phyloP scores from a whole-genome alignment of 177 flowering plant species.

The Vitis hybrid region DNA sequence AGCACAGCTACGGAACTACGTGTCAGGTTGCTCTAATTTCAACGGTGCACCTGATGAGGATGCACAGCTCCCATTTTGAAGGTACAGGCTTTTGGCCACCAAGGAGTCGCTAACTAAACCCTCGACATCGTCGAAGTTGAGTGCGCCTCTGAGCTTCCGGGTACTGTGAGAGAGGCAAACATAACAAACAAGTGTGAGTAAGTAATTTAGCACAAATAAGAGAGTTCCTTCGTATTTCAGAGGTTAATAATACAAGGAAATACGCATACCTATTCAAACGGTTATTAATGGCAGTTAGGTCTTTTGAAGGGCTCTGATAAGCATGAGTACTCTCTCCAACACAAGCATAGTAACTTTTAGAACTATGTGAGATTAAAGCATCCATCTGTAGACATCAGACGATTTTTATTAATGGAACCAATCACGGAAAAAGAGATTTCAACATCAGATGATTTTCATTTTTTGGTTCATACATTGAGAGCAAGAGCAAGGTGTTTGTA shows the following conservation, averaged over 20 bases:
- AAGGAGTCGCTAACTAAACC: constrained; percentile 88
- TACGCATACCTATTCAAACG: constrained; percentile 77
- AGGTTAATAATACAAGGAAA: neutral
- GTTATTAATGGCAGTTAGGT: constrained; percentile 79
- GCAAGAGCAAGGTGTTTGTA: too few species aligned
- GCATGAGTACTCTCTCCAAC: constrained; percentile 99
- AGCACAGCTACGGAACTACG: constrained; percentile 15
- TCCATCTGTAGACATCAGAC: constrained; percentile 69
- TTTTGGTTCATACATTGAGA: too few species aligned
- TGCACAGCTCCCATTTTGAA: constrained; percentile 62
- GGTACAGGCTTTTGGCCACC: constrained; percentile 75
- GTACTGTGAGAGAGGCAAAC: constrained; percentile 25
- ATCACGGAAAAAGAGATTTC: neutral
- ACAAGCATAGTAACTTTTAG: constrained; percentile 95
- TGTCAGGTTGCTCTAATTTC: constrained; percentile 64
- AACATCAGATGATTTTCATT: too few species aligned
- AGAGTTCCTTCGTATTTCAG: neutral
- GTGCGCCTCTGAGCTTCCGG: constrained; percentile 60
- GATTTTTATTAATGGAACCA: neutral
- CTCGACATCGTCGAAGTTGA: constrained; percentile 70
- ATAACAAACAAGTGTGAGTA: neutral
- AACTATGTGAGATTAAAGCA: constrained; percentile 78
- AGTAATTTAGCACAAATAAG: neutral
- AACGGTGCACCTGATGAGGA: constrained; percentile 46
- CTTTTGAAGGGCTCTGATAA: constrained; percentile 97